Percentiles rank a stretch among this genome's conserved stretches.
Conservation (phyloP, 2,329 filamentous ascomycete species). For the Penicillium sp. region DNA sequence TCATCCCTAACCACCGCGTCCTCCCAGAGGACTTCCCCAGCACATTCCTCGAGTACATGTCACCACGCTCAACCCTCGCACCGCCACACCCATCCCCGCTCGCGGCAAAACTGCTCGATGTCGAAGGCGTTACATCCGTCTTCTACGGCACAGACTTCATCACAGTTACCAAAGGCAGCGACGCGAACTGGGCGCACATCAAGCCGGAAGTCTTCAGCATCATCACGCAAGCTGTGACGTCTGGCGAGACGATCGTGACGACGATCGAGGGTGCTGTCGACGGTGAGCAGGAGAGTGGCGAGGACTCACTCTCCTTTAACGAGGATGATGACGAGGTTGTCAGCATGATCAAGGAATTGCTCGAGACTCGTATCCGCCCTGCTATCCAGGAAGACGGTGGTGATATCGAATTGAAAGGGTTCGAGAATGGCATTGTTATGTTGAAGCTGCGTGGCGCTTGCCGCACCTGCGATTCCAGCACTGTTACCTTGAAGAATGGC, state of each 20-base stretch:
- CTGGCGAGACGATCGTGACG: slow-evolving; percentile 77
- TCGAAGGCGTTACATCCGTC: slow-evolving; percentile 90
- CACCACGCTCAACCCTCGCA: slow-evolving; percentile 80
- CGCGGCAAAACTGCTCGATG: slow-evolving; percentile 83
- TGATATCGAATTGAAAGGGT: slow-evolving; percentile 93
- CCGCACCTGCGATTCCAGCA: slow-evolving; percentile 93
- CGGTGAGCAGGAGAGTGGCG: slow-evolving; percentile 50
- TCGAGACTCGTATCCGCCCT: slow-evolving; percentile 91
- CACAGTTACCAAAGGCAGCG: slow-evolving; percentile 85
- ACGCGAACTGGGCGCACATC: slow-evolving; percentile 90
- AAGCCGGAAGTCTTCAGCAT: slow-evolving; percentile 93
- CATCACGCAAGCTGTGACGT: slow-evolving; percentile 88
- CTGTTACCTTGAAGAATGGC: slow-evolving; percentile 93
- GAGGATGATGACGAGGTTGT: slow-evolving; percentile 93
- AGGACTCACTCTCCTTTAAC: slow-evolving; percentile 75
- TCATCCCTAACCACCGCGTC: slow-evolving; percentile 84
- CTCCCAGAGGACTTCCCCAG: slow-evolving; percentile 70
- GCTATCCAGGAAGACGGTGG: slow-evolving; percentile 97
- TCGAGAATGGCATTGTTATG: slow-evolving; percentile 78
- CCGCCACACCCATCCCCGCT: slow-evolving; percentile 88
- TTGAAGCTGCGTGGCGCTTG: slow-evolving; percentile 90
- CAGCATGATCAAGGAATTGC: slow-evolving; percentile 96
- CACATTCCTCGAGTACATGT: slow-evolving; percentile 87
- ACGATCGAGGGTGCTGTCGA: slow-evolving; percentile 58
- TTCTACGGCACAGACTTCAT: slow-evolving; percentile 97